These are phyloP conservation scores for Phaseolus lunatus DNA, from an alignment of 306 rosid genomes.

Conservation along the genomic window DNA sequence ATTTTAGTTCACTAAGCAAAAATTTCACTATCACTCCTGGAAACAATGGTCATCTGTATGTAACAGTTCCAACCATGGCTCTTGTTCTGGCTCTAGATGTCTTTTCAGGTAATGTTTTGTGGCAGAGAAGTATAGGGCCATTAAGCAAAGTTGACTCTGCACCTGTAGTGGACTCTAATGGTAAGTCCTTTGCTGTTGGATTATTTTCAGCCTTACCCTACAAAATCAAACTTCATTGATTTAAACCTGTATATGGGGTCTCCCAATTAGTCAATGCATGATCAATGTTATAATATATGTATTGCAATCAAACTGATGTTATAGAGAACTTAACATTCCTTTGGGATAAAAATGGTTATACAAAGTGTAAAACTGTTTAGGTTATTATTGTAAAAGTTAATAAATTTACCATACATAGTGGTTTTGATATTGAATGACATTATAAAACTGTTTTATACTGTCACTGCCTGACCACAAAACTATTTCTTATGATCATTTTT, in stretches of 20 bases:
- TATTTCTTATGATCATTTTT: no score
- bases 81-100: conserved; percentile 76
- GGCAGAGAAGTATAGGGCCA: conserved; percentile 81
- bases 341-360: neutral
- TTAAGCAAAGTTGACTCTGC: conserved; percentile 56
- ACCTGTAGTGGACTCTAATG: conserved; percentile 81
- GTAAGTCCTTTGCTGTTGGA: conserved; percentile 46
- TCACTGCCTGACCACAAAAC: no score
- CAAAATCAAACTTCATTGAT: neutral
- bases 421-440: no score
- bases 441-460: no score
- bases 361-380: neutral
- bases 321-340: no score
- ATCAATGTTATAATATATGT: neutral
- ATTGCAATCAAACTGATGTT: neutral
- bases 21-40: conserved; percentile 68
- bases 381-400: no score
- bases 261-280: conserved; percentile 5
- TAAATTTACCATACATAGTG: no score
- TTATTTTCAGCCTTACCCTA: neutral
- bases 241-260: neutral
- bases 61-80: conserved; percentile 64
- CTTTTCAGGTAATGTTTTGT: conserved; percentile 66
- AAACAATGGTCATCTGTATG: conserved; percentile 79
- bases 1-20: conserved; percentile 71